Evolutionary conservation across 805 yeast genomes (phyloP).

Genomic region (Wickerhamiella lipophila): DNA sequence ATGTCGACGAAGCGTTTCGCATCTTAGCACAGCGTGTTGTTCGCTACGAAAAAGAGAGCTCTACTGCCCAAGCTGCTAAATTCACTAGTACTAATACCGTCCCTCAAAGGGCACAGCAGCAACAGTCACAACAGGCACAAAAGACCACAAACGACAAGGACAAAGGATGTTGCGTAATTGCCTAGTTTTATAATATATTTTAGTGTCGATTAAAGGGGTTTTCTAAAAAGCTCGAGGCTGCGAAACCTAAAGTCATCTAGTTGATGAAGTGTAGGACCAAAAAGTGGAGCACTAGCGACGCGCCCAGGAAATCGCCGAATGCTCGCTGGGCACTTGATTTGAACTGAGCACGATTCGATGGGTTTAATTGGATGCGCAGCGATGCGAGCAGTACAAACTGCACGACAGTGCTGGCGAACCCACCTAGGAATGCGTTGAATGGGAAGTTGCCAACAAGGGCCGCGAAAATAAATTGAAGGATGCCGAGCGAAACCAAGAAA

Average conservation of each 20-base stretch:
- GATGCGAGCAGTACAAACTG: conserved; percentile 75
- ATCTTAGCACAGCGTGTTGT: conserved; percentile 30
- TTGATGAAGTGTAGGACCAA: conserved; percentile 84
- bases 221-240: too few relatives aligned
- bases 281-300: conserved; percentile 80
- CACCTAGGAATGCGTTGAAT: conserved; percentile 91
- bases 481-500: conserved; percentile 62
- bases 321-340: conserved; percentile 44
- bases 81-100: conserved; percentile 8
- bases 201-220: not conserved
- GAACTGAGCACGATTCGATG: conserved; percentile 32
- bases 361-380: conserved; percentile 56
- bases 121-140: not conserved
- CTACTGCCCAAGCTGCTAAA: conserved; percentile 10
- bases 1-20: conserved; percentile 77
- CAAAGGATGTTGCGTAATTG: conserved; percentile 12
- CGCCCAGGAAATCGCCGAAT: conserved; percentile 77
- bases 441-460: conserved; percentile 77
- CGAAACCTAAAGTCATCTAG: too few relatives aligned
- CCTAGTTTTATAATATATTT: conserved; percentile 1
- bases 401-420: conserved; percentile 84
- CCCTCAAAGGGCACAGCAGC: conserved; percentile 3
- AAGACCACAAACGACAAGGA: not conserved
- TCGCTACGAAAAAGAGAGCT: conserved; percentile 17
- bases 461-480: conserved; percentile 67